Conservation (phyloP, 2,329 filamentous ascomycete species). For the Pseudomassariella vexata region DNA sequence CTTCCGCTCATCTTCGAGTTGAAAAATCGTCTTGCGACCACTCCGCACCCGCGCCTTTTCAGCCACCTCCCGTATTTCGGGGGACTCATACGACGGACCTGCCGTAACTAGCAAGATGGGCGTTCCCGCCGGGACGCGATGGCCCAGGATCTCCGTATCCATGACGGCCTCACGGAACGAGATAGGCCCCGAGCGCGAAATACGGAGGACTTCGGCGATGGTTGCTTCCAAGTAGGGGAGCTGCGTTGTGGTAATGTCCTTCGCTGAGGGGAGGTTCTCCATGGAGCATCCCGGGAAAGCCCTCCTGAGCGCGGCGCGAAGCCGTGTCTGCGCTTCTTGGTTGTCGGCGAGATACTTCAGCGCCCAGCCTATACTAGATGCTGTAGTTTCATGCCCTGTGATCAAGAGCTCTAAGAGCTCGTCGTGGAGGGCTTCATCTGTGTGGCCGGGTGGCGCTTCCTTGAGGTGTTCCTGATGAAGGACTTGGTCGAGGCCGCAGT, state of each 20-base stretch:
- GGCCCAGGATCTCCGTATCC: background rate
- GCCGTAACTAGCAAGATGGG: background rate
- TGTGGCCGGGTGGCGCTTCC: background rate
- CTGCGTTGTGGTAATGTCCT: background rate
- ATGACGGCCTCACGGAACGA: background rate
- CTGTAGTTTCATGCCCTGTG: background rate
- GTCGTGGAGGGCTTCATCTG: background rate
- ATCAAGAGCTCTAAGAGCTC: conserved; percentile 1
- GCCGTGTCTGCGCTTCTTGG: background rate
- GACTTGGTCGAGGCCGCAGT: background rate
- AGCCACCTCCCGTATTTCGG: background rate
- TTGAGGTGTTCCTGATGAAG: background rate
- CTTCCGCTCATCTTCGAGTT: no score
- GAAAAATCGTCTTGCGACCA: background rate
- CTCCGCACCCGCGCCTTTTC: background rate
- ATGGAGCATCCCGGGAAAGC: background rate
- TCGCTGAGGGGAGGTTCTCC: background rate
- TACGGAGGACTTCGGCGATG: background rate
- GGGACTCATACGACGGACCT: background rate
- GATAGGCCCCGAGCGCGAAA: background rate
- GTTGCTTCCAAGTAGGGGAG: background rate
- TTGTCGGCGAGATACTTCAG: conserved; percentile 1
- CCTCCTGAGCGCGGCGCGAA: background rate
- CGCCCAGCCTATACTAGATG: background rate
- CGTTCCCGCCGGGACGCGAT: background rate